phyloP scores from a whole-genome alignment of 345 rosid genomes.

The Salix brachista region DNA sequence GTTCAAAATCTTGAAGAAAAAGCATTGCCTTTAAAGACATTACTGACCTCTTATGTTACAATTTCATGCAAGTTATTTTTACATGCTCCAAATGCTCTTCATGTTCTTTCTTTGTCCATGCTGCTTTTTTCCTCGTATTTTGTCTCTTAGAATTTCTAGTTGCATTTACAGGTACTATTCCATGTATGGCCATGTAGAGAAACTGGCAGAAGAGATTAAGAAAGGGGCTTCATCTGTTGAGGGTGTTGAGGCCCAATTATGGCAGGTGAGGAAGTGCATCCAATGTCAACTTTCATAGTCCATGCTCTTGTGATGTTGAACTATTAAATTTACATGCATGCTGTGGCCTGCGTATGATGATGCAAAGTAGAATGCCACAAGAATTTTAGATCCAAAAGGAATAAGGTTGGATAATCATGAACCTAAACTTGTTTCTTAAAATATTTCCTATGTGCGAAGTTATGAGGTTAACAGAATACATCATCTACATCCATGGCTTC shows the following conservation, averaged over 20 bases:
- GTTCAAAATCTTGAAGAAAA: not conserved
- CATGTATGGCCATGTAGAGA: conserved; percentile 95
- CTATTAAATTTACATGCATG: not conserved
- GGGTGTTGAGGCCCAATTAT: conserved; percentile 89
- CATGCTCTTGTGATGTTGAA: conserved; percentile 9
- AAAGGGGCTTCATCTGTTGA: conserved; percentile 91
- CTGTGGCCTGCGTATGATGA: not conserved
- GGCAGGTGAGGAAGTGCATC: conserved; percentile 58
- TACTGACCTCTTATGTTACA: not conserved
- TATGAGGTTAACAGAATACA: not conserved
- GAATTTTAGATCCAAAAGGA: not conserved
- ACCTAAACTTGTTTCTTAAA: not conserved
- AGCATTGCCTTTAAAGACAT: not conserved
- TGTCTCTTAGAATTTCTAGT: conserved; percentile 9
- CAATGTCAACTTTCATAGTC: not conserved
- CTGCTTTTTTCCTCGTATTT: not conserved
- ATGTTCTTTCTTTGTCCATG: not conserved
- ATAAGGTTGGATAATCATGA: not conserved
- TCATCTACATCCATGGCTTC: not conserved
- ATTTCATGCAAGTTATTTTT: not conserved
- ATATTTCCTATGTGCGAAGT: not conserved
- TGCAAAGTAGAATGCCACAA: not conserved
- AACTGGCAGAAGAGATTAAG: conserved; percentile 83
- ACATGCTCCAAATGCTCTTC: not conserved
- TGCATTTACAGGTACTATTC: conserved; percentile 70